These are phyloP conservation scores for Collybia sordida DNA, from an alignment of 768 basidiomycete genomes.

Conservation along the genomic window DNA sequence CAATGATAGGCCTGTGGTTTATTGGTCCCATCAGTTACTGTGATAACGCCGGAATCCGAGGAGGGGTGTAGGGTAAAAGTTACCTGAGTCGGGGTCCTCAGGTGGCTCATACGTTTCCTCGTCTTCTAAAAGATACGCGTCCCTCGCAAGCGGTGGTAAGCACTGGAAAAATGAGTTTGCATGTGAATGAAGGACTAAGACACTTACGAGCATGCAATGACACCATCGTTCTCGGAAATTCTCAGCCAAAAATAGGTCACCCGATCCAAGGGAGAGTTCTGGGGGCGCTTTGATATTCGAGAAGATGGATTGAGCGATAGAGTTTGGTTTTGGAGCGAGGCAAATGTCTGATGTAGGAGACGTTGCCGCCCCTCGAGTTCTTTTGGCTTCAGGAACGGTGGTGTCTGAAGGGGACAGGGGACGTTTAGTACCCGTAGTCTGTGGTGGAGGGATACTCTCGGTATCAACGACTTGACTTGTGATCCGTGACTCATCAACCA, in stretches of 20 bases:
- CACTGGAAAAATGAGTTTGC: conserved; percentile 46
- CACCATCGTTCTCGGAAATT: conserved; percentile 83
- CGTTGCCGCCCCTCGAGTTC: conserved; percentile 24
- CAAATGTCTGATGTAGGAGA: conserved; percentile 33
- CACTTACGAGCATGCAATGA: conserved; percentile 57
- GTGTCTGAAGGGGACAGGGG: conserved; percentile 38
- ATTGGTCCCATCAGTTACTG: conserved; percentile 7
- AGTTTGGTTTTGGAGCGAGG: conserved; percentile 53
- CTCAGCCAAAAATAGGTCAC: conserved; percentile 75
- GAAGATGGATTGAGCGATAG: conserved; percentile 45
- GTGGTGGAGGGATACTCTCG: conserved; percentile 18
- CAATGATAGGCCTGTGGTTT: conserved; percentile 60
- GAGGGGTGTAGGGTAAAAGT: conserved; percentile 10
- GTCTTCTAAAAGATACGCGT: conserved; percentile 67
- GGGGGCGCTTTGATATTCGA: conserved; percentile 19
- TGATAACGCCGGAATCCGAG: conserved; percentile 12
- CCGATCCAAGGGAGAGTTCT: conserved; percentile 44
- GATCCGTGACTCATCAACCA: conserved; percentile 30
- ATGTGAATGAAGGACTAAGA: conserved; percentile 4
- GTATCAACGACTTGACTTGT: conserved; percentile 28
- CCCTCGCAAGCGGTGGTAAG: conserved; percentile 46
- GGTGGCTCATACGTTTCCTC: conserved; percentile 87
- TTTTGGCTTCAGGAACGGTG: conserved; percentile 37
- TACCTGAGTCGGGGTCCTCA: conserved; percentile 83
- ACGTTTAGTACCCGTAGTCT: conserved; percentile 46